Base-by-base conservation (phyloP, 169 alveolate genomes). In the Plasmodium relictum region DNA sequence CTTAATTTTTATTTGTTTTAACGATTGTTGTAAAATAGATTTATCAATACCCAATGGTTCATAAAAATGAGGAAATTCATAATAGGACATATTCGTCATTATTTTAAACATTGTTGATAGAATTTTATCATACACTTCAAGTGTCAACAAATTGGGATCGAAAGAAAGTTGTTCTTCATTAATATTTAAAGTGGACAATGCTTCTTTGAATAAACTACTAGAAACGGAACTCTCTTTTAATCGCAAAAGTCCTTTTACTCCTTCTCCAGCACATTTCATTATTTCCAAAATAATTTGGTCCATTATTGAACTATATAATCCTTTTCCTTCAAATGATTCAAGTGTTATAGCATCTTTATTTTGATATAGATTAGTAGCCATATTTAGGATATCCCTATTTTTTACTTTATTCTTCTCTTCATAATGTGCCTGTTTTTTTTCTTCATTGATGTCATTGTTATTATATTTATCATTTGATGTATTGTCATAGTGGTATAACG, bases 21-120 rank as follows among this genome's bases (percentile, higher is more conserved):
- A 56, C 4, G 90, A 80, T 80, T 66, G 63, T 20, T 56, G 20
- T 68, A 80, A 45, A 31, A 68, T 41, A 9, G 52, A 31, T 56
- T 80, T 80, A 24, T 80, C 52, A 22, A 80, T 52, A 68, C 62
- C 62, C 22, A 80, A 14, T 16, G 90, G 31, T 50, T 66, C 65
- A 44, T 80, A 80, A 80, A 80, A 80, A 16, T 50, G 7, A 0
- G 71, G 31, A 52, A 50, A 42, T 24, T 80, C 68, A 80, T 80
- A 66, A 70, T 18, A 80, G 1, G 83, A 66, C 72, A 68, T 31
- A 39, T 80, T 73, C 14, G 90, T 80, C 68, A 80, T 66, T 65
- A 80, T 80, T 31, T 80, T 80, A 80, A 80, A 80, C 48, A 80
- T 65, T n/a, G 63, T 16, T 22, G 83, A 66, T 31, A 80, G 58